Percentiles rank a stretch among this genome's conserved stretches.
Conservation (phyloP, 208 protist species). For the Trichomonas gallinae region DNA sequence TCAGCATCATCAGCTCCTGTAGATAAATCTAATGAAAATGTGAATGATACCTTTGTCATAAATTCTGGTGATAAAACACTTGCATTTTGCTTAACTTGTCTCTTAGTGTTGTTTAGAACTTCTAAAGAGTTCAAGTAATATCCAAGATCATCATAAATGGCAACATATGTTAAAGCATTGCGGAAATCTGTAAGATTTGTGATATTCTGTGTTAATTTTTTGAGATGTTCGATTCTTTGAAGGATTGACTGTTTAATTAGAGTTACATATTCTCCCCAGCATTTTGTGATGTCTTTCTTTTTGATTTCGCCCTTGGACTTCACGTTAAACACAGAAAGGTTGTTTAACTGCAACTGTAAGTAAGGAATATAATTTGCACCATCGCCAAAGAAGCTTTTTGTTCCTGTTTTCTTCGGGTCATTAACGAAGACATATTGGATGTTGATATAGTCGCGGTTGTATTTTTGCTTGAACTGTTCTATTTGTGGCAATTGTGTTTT, state of each 20-base stretch:
- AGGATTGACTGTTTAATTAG: neutral
- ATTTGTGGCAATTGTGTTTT: neutral
- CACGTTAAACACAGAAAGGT: neutral
- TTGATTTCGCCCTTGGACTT: neutral
- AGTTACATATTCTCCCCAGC: neutral
- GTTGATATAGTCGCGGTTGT: neutral
- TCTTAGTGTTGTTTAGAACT: neutral
- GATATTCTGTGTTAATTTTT: neutral
- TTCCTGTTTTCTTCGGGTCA: neutral
- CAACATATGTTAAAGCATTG: neutral
- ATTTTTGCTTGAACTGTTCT: neutral
- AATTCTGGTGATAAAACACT: neutral
- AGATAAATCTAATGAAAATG: neutral
- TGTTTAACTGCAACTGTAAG: neutral
- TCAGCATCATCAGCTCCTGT: neutral
- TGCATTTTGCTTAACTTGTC: neutral
- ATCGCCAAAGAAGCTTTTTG: neutral
- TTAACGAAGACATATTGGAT: neutral
- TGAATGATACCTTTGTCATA: neutral
- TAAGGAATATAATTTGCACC: neutral
- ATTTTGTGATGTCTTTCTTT: neutral
- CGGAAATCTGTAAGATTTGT: neutral
- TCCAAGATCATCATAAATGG: neutral
- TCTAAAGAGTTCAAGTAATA: neutral
- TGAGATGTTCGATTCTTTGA: neutral